Evolutionary conservation across 805 yeast species (phyloP).

Genomic region (Kodamaea kakaduensis): DNA sequence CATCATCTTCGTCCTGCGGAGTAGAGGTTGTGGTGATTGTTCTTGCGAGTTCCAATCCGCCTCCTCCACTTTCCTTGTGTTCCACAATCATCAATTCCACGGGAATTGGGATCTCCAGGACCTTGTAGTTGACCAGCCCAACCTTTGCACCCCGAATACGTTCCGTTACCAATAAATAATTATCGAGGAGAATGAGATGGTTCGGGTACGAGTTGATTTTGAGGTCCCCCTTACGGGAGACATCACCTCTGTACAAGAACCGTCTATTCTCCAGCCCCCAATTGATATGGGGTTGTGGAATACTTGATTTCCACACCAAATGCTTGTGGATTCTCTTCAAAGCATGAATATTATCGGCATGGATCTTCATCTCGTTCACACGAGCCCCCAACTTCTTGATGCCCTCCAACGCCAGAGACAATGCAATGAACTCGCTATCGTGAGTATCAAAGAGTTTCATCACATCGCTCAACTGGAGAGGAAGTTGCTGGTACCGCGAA

Average conservation of each 20-base stretch:
- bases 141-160: conserved; percentile 39
- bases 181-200: conserved; percentile 63
- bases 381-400: conserved; percentile 52
- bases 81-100: conserved; percentile 55
- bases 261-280: conserved; percentile 48
- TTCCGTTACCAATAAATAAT: conserved; percentile 64
- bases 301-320: conserved; percentile 48
- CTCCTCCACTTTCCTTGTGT: conserved; percentile 24
- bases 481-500: conserved; percentile 47
- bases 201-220: conserved; percentile 52
- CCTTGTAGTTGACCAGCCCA: conserved; percentile 15
- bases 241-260: conserved; percentile 55
- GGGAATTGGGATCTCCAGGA: conserved; percentile 58
- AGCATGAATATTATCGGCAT: conserved; percentile 55
- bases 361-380: conserved; percentile 60
- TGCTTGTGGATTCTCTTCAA: conserved; percentile 51
- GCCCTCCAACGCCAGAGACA: conserved; percentile 51
- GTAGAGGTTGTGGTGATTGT: conserved; percentile 1
- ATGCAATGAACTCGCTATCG: conserved; percentile 49
- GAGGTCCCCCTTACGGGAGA: conserved; percentile 59
- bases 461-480: conserved; percentile 60
- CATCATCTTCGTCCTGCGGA: conserved; percentile 21
- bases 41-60: conserved; percentile 4
- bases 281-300: conserved; percentile 30
- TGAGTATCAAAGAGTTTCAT: conserved; percentile 37